These are phyloP conservation scores for Coniochaeta sp. DNA, from an alignment of 2,329 filamentous ascomycete species.

Conservation along the genomic window DNA sequence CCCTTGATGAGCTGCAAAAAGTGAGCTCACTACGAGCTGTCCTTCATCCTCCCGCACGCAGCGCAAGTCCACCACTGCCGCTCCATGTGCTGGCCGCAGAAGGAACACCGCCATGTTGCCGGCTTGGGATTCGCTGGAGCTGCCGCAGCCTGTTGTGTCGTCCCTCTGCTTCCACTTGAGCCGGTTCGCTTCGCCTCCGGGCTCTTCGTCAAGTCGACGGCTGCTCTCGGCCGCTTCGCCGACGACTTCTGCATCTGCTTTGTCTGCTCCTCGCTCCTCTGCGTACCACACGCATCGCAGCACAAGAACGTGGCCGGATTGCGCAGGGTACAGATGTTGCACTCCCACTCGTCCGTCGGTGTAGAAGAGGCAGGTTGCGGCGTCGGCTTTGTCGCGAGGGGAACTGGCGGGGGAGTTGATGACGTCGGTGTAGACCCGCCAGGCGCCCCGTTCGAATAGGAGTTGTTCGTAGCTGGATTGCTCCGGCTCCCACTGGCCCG, in stretches of 20 bases:
- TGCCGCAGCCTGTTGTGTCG: not conserved
- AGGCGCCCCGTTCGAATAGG: no score
- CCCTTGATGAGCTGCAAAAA: not conserved
- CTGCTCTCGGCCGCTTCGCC: slow-evolving; percentile 4
- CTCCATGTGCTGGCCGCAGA: slow-evolving; percentile 45
- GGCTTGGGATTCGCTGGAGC: slow-evolving; percentile 11
- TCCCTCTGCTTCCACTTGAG: not conserved
- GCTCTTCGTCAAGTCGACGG: slow-evolving; percentile 10
- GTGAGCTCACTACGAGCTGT: slow-evolving; percentile 31
- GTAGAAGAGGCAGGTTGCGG: slow-evolving; percentile 5
- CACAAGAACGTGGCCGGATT: slow-evolving; percentile 43
- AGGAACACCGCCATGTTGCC: slow-evolving; percentile 43
- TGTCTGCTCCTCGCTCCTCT: slow-evolving; percentile 23
- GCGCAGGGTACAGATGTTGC: slow-evolving; percentile 47
- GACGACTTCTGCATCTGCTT: slow-evolving; percentile 13
- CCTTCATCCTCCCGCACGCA: slow-evolving; percentile 47
- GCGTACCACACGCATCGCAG: slow-evolving; percentile 50
- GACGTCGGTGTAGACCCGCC: not conserved
- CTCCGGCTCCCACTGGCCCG: not conserved
- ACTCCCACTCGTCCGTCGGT: slow-evolving; percentile 38
- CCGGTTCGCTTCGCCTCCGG: slow-evolving; percentile 2
- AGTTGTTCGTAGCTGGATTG: slow-evolving; percentile 7
- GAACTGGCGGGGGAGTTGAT: slow-evolving; percentile 8
- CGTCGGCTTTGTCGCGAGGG: slow-evolving; percentile 6
- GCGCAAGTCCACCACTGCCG: slow-evolving; percentile 51